Percentiles rank a stretch among this genome's conserved stretches.
Evolutionary conservation across 306 rosid genomes (phyloP).

Genomic region (Argentina anserina): DNA sequence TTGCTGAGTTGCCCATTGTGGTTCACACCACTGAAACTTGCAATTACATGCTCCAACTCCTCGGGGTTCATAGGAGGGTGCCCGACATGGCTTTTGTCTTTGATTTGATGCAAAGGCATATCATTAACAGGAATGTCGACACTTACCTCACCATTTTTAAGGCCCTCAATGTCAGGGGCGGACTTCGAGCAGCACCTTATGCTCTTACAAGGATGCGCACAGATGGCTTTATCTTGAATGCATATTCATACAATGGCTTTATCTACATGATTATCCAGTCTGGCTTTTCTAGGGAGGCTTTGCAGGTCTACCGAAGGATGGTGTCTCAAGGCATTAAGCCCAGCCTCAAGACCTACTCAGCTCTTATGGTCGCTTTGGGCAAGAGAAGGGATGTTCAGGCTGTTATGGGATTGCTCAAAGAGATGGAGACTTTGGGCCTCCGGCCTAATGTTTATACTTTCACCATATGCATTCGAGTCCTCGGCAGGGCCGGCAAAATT

Average conservation of each 20-base stretch:
- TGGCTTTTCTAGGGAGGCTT: slow-evolving; percentile 61
- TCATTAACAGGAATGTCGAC: slow-evolving; percentile 51
- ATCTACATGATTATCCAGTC: slow-evolving; percentile 72
- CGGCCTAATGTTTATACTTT: slow-evolving; percentile 86
- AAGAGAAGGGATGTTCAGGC: slow-evolving; percentile 71
- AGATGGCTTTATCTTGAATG: slow-evolving; percentile 76
- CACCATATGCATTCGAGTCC: slow-evolving; percentile 87
- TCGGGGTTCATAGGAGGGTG: slow-evolving; percentile 48
- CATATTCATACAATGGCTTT: slow-evolving; percentile 85
- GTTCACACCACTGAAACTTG: slow-evolving; percentile 80
- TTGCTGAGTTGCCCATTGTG: slow-evolving; percentile 53
- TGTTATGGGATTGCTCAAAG: slow-evolving; percentile 67
- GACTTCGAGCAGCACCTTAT: slow-evolving; percentile 57
- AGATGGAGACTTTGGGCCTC: slow-evolving; percentile 80
- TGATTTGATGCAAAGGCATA: slow-evolving; percentile 71
- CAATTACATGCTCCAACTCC: slow-evolving; percentile 80
- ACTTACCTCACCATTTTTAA: slow-evolving; percentile 69
- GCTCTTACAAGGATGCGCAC: slow-evolving; percentile 64
- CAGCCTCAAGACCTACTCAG: slow-evolving; percentile 90
- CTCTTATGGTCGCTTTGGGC: slow-evolving; percentile 83
- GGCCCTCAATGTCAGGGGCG: slow-evolving; percentile 70
- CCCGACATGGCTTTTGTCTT: slow-evolving; percentile 76
- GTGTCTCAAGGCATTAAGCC: slow-evolving; percentile 72
- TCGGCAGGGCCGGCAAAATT: slow-evolving; percentile 81
- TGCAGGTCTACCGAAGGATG: slow-evolving; percentile 70